phyloP scores from a whole-genome alignment of 2,329 filamentous ascomycete genomes.

The Ascochyta pisi region DNA sequence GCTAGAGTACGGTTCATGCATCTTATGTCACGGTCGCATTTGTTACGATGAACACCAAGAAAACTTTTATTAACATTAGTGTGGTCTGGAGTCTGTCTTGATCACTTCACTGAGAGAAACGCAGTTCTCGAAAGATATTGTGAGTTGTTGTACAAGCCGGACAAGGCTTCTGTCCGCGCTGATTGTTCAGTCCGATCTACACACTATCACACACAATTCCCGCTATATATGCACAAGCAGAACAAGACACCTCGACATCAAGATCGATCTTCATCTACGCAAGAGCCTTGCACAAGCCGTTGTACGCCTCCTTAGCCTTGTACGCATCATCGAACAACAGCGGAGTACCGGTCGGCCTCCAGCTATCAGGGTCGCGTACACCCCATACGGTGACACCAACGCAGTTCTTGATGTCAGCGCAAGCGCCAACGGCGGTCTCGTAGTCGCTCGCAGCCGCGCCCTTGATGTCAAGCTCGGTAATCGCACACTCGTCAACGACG shows the following conservation, averaged over 20 bases:
- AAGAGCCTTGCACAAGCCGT: conserved; percentile 22
- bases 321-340: conserved; percentile 53
- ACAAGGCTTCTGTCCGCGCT: neutral
- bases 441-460: conserved; percentile 64
- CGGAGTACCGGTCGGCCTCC: conserved; percentile 49
- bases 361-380: conserved; percentile 53
- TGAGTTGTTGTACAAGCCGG: neutral
- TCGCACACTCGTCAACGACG: conserved; percentile 64
- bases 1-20: too few species aligned
- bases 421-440: conserved; percentile 61
- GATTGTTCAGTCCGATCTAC: neutral
- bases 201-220: neutral
- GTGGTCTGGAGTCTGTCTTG: too few species aligned
- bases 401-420: conserved; percentile 64
- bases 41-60: too few species aligned
- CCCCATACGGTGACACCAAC: conserved; percentile 72
- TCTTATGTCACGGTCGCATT: too few species aligned
- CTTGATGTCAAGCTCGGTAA: conserved; percentile 74
- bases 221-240: neutral
- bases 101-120: neutral
- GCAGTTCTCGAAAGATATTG: neutral
- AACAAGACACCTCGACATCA: neutral
- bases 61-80: too few species aligned
- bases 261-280: neutral
- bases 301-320: conserved; percentile 52